Base-by-base conservation (phyloP, 805 yeast genomes). In the Candida railenensis region DNA sequence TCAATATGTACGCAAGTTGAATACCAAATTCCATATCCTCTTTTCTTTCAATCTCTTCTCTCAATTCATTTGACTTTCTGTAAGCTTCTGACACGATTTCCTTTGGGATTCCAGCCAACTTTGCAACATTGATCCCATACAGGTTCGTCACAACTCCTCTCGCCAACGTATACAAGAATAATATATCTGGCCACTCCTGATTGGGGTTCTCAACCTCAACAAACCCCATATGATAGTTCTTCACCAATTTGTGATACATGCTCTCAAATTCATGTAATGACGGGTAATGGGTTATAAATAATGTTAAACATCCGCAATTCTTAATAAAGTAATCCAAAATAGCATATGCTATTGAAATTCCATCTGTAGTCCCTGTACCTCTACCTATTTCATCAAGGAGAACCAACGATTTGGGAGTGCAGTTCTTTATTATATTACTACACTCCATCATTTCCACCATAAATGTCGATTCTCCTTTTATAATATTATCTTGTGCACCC, bases 281-380 rank as follows among this genome's bases (percentile, higher is more conserved):
- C 4, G 91, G 90, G 56, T 83, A 90, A 63, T 90, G 97, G 0
- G 97, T 90, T 32, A 91, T 87, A 63, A 89, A 90, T 36, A 90
- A 66, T 0, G 86, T 77, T 47, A 87, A 67, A 0, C 91, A 84
- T 19, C 67, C 58, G 4, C n/a, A 15, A 14, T 36, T 7, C 25
- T 56, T 60, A 2, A 80, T 62, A 49, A 87, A 76, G 53, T 85
- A 82, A 45, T 78, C 71, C 45, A 90, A 65, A 2, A 90, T 81
- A 0, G 95, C 71, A 59, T 82, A 79, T 0, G 96, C 96, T 25
- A 90, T 82, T 0, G 95, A 82, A 37, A 81, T 83, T 0, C 97
- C 97, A 62, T 91, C 97, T 34, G 53, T 58, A 2, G 76, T 71
- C 1, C 76, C 62, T 1, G 97, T 90, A 0, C 97, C 97, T 45